These are phyloP conservation scores for Claviceps fusiformis DNA, from an alignment of 2,329 filamentous ascomycete species.

Conservation along the genomic window DNA sequence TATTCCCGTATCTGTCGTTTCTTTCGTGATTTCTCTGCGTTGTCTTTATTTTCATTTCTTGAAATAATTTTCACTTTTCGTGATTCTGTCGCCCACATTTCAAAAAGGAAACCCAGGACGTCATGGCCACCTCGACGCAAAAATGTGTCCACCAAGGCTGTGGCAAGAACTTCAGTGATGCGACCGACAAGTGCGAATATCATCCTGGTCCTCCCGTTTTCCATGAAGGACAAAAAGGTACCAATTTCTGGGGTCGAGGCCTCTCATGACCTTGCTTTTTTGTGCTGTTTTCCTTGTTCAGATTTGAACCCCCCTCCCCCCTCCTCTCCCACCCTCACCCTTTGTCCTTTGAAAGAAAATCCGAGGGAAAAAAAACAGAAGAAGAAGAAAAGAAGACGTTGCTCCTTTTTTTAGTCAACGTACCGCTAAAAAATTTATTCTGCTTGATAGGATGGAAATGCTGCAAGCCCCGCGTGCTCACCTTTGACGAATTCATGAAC, in stretches of 20 bases:
- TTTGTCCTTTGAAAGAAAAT: neutral
- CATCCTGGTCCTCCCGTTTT: conserved; percentile 91
- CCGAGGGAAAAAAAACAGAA: neutral
- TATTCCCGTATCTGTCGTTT: neutral
- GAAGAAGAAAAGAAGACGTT: neutral
- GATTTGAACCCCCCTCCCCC: neutral
- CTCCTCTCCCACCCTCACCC: neutral
- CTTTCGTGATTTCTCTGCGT: neutral
- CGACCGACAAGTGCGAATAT: conserved; percentile 74
- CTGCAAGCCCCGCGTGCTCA: conserved; percentile 92
- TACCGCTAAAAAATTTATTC: neutral
- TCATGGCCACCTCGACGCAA: conserved; percentile 49
- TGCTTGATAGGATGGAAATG: conserved; percentile 75
- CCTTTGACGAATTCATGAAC: conserved; percentile 92
- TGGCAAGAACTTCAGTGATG: conserved; percentile 72
- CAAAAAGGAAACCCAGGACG: neutral
- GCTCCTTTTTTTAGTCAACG: neutral
- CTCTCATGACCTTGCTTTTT: neutral
- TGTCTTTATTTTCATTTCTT: neutral
- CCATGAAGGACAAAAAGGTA: conserved; percentile 97
- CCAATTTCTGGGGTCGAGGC: conserved; percentile 3
- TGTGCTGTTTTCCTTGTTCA: neutral
- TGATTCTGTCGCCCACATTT: neutral
- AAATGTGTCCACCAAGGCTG: conserved; percentile 97
- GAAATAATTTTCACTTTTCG: too few relatives aligned